Conservation (phyloP, 441 rosid species). For the Cnidoscolus chayamansa region DNA sequence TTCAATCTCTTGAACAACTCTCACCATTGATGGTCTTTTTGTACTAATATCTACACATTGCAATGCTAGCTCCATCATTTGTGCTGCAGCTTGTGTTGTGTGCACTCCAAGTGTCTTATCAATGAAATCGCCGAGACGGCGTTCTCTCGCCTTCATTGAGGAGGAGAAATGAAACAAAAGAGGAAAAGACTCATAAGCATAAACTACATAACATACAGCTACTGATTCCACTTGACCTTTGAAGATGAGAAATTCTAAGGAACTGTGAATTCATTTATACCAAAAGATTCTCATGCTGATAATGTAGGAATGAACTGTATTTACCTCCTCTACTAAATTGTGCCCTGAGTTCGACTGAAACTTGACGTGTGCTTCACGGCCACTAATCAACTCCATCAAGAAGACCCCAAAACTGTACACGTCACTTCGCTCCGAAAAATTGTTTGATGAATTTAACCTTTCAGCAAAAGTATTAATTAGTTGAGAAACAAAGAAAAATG, state of each 20-base stretch:
- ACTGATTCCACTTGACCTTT: background rate
- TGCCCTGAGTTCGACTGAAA: slow-evolving; percentile 17
- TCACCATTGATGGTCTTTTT: slow-evolving; percentile 35
- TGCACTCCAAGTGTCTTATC: slow-evolving; percentile 31
- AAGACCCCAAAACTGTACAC: slow-evolving; percentile 50
- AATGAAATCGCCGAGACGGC: slow-evolving; percentile 14
- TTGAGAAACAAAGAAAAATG: background rate
- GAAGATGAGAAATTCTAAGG: background rate
- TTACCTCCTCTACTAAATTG: slow-evolving; percentile 35
- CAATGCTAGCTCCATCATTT: slow-evolving; percentile 35
- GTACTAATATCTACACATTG: slow-evolving; percentile 29
- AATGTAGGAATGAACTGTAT: background rate
- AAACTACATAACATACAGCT: background rate
- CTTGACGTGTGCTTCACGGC: slow-evolving; percentile 32
- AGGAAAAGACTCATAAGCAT: background rate
- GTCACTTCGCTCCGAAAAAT: slow-evolving; percentile 33
- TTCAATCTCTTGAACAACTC: slow-evolving; percentile 34
- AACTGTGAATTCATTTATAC: no score
- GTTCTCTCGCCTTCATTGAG: slow-evolving; percentile 26
- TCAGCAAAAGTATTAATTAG: background rate
- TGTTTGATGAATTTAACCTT: slow-evolving; percentile 33
- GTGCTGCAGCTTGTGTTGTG: slow-evolving; percentile 19
- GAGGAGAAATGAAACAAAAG: background rate
- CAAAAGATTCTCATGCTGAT: no score
- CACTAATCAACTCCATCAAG: slow-evolving; percentile 41